These are phyloP conservation scores for Phylloporus rhodoxanthus DNA, from an alignment of 768 basidiomycete genomes.

Conservation along the genomic window DNA sequence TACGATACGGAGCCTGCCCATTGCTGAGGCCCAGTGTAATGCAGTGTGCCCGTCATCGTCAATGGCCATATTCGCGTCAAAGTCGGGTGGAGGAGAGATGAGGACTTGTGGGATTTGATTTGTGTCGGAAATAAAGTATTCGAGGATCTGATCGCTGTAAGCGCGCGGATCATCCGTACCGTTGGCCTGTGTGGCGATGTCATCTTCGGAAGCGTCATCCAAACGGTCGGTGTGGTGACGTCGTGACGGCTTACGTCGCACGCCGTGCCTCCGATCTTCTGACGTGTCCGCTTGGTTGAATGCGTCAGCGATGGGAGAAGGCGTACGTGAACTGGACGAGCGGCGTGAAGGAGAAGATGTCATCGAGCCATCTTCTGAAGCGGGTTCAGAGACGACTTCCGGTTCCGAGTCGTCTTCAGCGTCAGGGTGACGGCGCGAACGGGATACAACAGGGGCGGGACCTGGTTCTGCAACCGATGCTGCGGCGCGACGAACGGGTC, in stretches of 20 bases:
- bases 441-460: constrained; percentile 38
- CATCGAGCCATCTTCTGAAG: constrained; percentile 85
- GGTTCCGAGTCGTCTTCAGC: constrained; percentile 55
- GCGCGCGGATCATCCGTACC: constrained; percentile 50
- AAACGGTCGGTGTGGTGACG: constrained; percentile 43
- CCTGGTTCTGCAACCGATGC: constrained; percentile 13
- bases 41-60: constrained; percentile 98
- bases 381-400: constrained; percentile 60
- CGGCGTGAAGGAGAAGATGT: constrained; percentile 83
- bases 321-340: constrained; percentile 86
- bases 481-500: constrained; percentile 25
- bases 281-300: constrained; percentile 29
- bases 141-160: constrained; percentile 95
- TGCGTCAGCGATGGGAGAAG: constrained; percentile 68
- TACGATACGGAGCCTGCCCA: constrained; percentile 95
- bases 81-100: constrained; percentile 81
- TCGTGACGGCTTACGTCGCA: constrained; percentile 44
- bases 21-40: constrained; percentile 97
- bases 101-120: constrained; percentile 85
- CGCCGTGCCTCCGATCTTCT: constrained; percentile 31
- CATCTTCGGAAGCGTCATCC: constrained; percentile 42
- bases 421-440: constrained; percentile 49
- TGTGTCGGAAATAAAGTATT: constrained; percentile 98
- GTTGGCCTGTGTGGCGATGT: constrained; percentile 35
- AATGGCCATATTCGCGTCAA: constrained; percentile 93